phyloP scores from a whole-genome alignment of 73 alveolate genomes.

The Uronychia setigera region DNA sequence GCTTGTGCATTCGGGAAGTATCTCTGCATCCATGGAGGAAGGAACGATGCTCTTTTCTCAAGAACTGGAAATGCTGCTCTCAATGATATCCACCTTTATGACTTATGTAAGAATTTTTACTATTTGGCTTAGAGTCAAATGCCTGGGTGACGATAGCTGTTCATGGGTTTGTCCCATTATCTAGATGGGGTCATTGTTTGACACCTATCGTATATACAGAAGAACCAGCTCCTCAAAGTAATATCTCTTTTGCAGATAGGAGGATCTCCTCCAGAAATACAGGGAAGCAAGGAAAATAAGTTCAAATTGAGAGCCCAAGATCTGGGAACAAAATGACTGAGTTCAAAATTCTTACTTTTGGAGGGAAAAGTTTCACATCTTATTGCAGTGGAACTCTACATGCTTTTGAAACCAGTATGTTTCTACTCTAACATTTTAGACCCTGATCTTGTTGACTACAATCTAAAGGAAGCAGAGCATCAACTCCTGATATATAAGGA shows the following conservation, averaged over 20 bases:
- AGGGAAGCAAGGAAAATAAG: neutral
- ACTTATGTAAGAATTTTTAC: neutral
- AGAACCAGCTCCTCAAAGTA: neutral
- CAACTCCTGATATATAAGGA: too few species aligned
- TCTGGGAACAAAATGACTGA: neutral
- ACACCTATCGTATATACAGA: neutral
- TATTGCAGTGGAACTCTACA: neutral
- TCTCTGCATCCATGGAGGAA: conserved; percentile 27
- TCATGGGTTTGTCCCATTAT: neutral
- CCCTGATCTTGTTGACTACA: too few species aligned
- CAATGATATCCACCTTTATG: conserved; percentile 16
- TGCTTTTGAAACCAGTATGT: too few species aligned
- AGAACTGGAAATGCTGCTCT: conserved; percentile 4
- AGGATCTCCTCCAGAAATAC: neutral
- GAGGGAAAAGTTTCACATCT: neutral
- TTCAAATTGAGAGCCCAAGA: neutral
- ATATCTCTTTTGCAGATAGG: neutral
- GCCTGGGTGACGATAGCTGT: neutral
- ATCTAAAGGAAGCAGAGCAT: too few species aligned
- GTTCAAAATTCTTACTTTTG: neutral
- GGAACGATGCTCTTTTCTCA: conserved; percentile 18
- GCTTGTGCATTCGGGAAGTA: conserved; percentile 38
- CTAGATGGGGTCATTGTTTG: conserved; percentile 6
- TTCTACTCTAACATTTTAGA: too few species aligned
- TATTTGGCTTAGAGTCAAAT: neutral